Evolutionary conservation across 805 yeast genomes (phyloP).

Genomic region (Groenewaldozyma salmanticensis): DNA sequence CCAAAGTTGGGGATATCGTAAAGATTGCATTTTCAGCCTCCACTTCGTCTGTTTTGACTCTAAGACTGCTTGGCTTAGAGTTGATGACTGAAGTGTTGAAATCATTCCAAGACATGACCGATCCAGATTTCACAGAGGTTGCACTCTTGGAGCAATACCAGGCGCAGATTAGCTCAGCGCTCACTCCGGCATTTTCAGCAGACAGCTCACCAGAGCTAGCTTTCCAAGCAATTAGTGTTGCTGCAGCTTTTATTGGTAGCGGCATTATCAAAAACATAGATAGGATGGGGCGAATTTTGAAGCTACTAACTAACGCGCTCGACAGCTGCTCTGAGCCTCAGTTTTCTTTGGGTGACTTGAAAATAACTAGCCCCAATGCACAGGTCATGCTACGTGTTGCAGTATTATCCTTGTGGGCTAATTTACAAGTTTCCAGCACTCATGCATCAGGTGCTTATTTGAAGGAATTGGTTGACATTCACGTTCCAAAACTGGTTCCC

Average conservation of each 20-base stretch:
- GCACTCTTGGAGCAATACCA: conserved; percentile 83
- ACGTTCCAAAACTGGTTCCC: conserved; percentile 53
- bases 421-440: conserved; percentile 24
- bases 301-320: conserved; percentile 54
- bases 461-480: conserved; percentile 33
- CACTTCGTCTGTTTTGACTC: conserved; percentile 51
- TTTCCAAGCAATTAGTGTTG: conserved; percentile 64
- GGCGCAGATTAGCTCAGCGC: conserved; percentile 85
- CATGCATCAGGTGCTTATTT: conserved; percentile 27
- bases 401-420: conserved; percentile 35
- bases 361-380: conserved; percentile 27
- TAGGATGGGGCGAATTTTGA: conserved; percentile 47
- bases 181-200: conserved; percentile 72
- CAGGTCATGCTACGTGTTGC: conserved; percentile 29
- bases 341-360: conserved; percentile 28
- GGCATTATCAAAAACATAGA: conserved; percentile 39
- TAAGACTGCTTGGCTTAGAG: conserved; percentile 57
- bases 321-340: conserved; percentile 40
- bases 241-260: conserved; percentile 66
- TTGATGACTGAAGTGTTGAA: conserved; percentile 55
- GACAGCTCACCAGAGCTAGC: conserved; percentile 69
- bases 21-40: conserved; percentile 74
- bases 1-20: conserved; percentile 46
- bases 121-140: conserved; percentile 61
- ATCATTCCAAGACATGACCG: conserved; percentile 51